These are phyloP conservation scores for Lumnitzera racemosa DNA, from an alignment of 345 rosid genomes.

Conservation along the genomic window DNA sequence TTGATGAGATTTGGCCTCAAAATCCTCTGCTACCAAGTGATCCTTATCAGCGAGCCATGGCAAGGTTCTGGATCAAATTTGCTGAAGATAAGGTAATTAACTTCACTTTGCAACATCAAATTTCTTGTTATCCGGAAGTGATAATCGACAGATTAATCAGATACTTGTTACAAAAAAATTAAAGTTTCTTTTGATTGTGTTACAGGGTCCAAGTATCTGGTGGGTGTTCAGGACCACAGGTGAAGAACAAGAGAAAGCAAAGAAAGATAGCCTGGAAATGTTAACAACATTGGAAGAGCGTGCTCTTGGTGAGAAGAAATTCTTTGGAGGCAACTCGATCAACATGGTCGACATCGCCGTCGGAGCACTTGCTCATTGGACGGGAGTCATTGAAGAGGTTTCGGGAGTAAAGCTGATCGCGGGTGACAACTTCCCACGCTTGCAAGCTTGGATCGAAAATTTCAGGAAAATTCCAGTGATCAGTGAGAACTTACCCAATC, in stretches of 20 bases:
- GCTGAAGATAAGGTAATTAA: slow-evolving; percentile 22
- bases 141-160: no score
- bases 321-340: slow-evolving; percentile 24
- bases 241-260: slow-evolving; percentile 15
- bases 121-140: no score
- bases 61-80: slow-evolving; percentile 28
- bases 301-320: slow-evolving; percentile 14
- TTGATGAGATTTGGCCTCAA: slow-evolving; percentile 27
- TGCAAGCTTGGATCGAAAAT: slow-evolving; percentile 9
- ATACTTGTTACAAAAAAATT: no score
- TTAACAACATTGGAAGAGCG: slow-evolving; percentile 15
- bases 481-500: slow-evolving; percentile 17
- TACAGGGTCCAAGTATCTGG: background rate
- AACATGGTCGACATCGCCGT: slow-evolving; percentile 13
- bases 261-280: background rate
- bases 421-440: slow-evolving; percentile 10
- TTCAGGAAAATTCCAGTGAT: slow-evolving; percentile 10
- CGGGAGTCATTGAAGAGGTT: slow-evolving; percentile 6
- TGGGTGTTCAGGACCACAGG: background rate
- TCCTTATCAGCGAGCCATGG: slow-evolving; percentile 19
- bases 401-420: slow-evolving; percentile 10
- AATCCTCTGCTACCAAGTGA: slow-evolving; percentile 20
- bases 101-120: no score
- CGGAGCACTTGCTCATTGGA: slow-evolving; percentile 9
- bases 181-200: background rate